These are phyloP conservation scores for Globisporangium apiculatum DNA, from an alignment of 352 stramenopile species.

Conservation along the genomic window DNA sequence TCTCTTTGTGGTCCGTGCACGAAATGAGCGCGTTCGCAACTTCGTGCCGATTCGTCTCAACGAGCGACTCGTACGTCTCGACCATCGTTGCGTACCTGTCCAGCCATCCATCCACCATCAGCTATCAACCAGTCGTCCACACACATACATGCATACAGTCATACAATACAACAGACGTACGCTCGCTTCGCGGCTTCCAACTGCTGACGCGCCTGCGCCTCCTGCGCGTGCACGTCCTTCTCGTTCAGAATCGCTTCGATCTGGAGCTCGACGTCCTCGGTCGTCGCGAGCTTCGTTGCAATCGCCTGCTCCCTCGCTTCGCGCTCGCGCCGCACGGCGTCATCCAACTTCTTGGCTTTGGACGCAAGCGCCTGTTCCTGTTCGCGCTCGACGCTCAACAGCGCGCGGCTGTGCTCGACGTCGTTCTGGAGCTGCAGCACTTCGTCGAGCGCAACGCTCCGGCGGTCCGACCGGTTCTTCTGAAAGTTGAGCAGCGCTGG, in stretches of 20 bases:
- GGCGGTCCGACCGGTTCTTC: constrained; percentile 52
- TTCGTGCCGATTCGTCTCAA: constrained; percentile 57
- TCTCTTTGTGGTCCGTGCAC: constrained; percentile 63
- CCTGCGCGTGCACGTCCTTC: constrained; percentile 37
- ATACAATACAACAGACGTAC: constrained; percentile 21
- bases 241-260: constrained; percentile 66
- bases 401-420: constrained; percentile 44
- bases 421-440: constrained; percentile 43
- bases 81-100: constrained; percentile 39
- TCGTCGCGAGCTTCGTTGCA: constrained; percentile 35
- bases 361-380: constrained; percentile 38
- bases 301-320: constrained; percentile 34
- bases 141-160: not conserved
- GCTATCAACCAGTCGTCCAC: not conserved
- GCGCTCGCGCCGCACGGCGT: constrained; percentile 46
- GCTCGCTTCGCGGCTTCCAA: constrained; percentile 43
- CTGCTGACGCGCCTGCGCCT: constrained; percentile 28
- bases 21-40: constrained; percentile 52
- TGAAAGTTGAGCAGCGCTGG: constrained; percentile 46
- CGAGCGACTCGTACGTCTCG: constrained; percentile 34
- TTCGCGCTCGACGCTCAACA: constrained; percentile 45
- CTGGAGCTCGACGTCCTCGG: constrained; percentile 64
- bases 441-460: constrained; percentile 49
- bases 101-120: constrained; percentile 10
- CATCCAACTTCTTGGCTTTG: constrained; percentile 45